Conservation (phyloP, 768 basidiomycete genomes). For the Rhizopogon vulgaris region DNA sequence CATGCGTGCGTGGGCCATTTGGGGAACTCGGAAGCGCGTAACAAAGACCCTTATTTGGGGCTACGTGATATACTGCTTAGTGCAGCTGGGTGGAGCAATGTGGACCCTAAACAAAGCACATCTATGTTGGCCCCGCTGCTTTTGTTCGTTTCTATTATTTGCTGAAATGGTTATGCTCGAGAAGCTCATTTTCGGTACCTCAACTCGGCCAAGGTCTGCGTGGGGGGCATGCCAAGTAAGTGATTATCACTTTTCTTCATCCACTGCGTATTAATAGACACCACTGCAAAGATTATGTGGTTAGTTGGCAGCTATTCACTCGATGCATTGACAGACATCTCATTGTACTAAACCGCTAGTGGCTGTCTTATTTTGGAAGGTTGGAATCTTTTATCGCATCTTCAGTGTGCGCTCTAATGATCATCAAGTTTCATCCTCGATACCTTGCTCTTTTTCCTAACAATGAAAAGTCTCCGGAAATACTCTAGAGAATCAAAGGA, state of each 20-base stretch:
- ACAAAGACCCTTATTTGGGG: not conserved
- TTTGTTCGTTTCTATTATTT: not conserved
- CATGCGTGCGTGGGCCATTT: slow-evolving; percentile 6
- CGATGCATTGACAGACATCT: not conserved
- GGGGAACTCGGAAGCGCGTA: not conserved
- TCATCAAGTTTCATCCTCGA: slow-evolving; percentile 1
- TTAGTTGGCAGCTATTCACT: not conserved
- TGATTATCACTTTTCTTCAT: not conserved
- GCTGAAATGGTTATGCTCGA: not conserved
- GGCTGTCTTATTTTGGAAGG: slow-evolving; percentile 5
- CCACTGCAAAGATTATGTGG: not conserved
- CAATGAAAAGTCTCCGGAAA: slow-evolving; percentile 6
- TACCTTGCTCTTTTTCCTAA: slow-evolving; percentile 1
- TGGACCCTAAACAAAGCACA: not conserved
- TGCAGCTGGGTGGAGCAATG: not conserved
- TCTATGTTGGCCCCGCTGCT: not conserved
- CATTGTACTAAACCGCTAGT: not conserved
- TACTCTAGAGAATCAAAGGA: not conserved
- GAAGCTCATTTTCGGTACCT: not conserved
- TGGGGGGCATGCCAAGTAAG: slow-evolving; percentile 1
- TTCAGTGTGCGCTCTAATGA: not conserved
- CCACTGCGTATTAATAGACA: not conserved
- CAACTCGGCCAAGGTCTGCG: not conserved
- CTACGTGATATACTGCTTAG: not conserved
- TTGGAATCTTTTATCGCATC: not conserved